A percentile compares a stretch with the other conserved stretches of the same genome.
Conservation (phyloP, 2,329 filamentous ascomycete species). For the Leptosphaerulina australis region DNA sequence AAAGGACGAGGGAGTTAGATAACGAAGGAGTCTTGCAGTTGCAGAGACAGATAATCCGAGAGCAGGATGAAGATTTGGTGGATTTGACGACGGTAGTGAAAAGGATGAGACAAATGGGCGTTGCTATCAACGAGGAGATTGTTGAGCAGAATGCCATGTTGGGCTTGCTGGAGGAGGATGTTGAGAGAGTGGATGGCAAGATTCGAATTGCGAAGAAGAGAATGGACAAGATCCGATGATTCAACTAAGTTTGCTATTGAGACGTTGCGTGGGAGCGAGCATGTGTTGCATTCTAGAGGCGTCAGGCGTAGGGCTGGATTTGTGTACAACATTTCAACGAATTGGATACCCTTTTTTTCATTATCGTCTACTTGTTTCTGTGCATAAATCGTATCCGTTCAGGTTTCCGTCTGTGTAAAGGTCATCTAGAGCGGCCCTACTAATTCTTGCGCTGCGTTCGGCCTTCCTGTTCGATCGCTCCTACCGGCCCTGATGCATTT, state of each 20-base stretch:
- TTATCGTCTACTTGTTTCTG: no score
- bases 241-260: no score
- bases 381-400: no score
- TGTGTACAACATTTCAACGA: no score
- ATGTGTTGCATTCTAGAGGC: no score
- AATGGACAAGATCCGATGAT: slow-evolving; percentile 65
- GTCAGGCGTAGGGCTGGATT: no score
- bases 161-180: slow-evolving; percentile 68
- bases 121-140: slow-evolving; percentile 76
- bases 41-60: slow-evolving; percentile 73
- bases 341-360: background rate
- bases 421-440: no score
- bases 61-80: slow-evolving; percentile 76
- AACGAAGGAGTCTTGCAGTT: slow-evolving; percentile 76
- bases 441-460: no score
- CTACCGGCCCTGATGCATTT: no score
- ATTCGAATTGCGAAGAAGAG: slow-evolving; percentile 75
- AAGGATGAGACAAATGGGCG: slow-evolving; percentile 77
- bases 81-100: slow-evolving; percentile 71
- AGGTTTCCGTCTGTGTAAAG: no score
- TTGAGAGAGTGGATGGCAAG: slow-evolving; percentile 70
- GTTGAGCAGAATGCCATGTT: slow-evolving; percentile 70
- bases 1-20: slow-evolving; percentile 76
- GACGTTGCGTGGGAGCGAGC: no score
- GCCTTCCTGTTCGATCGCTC: no score